Percentiles rank a stretch among this genome's conserved stretches.
Conservation (phyloP, 2,329 filamentous ascomycete genomes). For the Myriosclerotinia scirpicola region DNA sequence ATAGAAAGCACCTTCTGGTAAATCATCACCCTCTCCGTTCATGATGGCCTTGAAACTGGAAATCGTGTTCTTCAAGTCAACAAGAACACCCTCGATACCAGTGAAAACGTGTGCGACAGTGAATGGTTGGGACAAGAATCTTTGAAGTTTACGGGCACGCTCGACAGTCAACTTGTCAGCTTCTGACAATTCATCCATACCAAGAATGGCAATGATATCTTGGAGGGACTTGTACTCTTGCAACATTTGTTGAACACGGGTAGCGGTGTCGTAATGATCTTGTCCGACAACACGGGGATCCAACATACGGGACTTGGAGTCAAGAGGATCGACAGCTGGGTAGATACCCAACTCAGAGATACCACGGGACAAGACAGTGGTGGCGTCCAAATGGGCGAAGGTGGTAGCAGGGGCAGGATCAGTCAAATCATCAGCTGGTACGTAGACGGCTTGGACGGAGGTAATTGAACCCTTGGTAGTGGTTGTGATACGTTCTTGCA, state of each 20-base stretch:
- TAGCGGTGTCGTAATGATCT: conserved; percentile 95
- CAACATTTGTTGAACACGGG: conserved; percentile 96
- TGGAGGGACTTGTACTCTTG: conserved; percentile 99
- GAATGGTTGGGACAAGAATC: conserved; percentile 99
- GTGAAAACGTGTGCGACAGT: conserved; percentile 83
- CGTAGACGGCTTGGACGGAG: conserved; percentile 99
- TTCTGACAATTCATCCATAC: conserved; percentile 99
- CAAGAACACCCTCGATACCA: conserved; percentile 74
- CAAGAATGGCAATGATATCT: conserved; percentile 99
- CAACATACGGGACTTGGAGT: conserved; percentile 99
- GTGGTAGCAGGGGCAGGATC: conserved; percentile 99
- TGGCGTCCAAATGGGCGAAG: conserved; percentile 99
- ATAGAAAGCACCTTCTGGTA: conserved; percentile 72
- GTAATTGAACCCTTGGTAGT: conserved; percentile 99
- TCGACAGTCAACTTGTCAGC: conserved; percentile 99
- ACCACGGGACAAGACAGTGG: conserved; percentile 99
- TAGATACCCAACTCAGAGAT: conserved; percentile 99
- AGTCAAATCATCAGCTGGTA: conserved; percentile 99
- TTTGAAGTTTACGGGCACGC: conserved; percentile 99
- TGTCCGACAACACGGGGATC: conserved; percentile 98
- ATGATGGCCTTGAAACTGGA: conserved; percentile 86
- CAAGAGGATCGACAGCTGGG: conserved; percentile 98
- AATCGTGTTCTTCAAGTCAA: conserved; percentile 99
- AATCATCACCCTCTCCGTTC: conserved; percentile 88
- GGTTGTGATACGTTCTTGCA: conserved; percentile 99